A percentile compares a stretch with the other conserved stretches of the same genome.
Conservation (phyloP, 306 rosid species). For the Cicer chorassanicum region DNA sequence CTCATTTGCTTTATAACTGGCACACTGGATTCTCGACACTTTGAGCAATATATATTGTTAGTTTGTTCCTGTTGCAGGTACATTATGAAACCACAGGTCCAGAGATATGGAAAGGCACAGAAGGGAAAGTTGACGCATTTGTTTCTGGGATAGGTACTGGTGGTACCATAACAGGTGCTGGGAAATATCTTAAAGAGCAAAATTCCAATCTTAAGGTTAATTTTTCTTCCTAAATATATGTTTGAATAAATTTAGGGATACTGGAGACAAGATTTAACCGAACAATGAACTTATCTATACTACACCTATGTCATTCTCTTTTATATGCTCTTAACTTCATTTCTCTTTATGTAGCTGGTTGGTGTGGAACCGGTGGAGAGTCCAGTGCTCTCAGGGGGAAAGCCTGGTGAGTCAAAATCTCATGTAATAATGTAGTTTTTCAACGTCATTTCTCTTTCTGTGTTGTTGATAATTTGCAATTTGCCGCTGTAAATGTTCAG, state of each 20-base stretch:
- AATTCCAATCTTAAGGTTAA: constrained; percentile 73
- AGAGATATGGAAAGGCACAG: constrained; percentile 81
- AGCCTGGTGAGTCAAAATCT: constrained; percentile 67
- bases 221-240: background rate
- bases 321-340: constrained; percentile 30
- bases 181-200: constrained; percentile 80
- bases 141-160: constrained; percentile 84
- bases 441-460: constrained; percentile 21
- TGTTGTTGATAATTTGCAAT: constrained; percentile 25
- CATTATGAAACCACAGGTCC: constrained; percentile 93
- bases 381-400: constrained; percentile 83
- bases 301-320: constrained; percentile 22
- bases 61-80: constrained; percentile 47
- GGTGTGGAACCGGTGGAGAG: constrained; percentile 87
- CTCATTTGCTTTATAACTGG: constrained; percentile 17
- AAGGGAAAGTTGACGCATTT: constrained; percentile 69
- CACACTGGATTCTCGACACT: constrained; percentile 27
- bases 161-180: constrained; percentile 82
- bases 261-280: constrained; percentile 15
- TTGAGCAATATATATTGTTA: constrained; percentile 26
- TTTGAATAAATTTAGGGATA: constrained; percentile 1
- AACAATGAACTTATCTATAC: constrained; percentile 19
- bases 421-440: background rate
- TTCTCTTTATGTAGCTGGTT: constrained; percentile 56
- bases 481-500: constrained; percentile 50